These are phyloP conservation scores for Adansonia gregorii DNA, from an alignment of 441 rosid species.

Conservation along the genomic window DNA sequence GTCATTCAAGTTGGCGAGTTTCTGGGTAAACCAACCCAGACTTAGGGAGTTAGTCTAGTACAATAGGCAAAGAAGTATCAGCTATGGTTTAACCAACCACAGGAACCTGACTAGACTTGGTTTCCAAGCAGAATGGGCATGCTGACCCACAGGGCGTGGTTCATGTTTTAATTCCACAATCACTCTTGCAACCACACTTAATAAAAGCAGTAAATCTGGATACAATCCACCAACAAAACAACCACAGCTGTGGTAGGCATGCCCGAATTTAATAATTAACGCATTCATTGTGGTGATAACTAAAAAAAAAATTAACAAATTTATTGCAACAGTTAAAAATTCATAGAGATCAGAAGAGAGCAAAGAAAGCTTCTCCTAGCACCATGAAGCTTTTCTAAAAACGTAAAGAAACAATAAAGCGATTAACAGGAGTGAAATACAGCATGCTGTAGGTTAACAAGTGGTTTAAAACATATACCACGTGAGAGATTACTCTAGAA, in stretches of 20 bases:
- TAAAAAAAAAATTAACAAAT: background rate
- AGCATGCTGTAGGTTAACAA: background rate
- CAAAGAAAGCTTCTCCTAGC: slow-evolving; percentile 8
- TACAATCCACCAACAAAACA: background rate
- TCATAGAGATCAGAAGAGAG: background rate
- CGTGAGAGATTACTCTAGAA: background rate
- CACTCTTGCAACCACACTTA: background rate
- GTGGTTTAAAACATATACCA: background rate
- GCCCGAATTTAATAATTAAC: background rate
- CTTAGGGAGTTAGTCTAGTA: background rate
- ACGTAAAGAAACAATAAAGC: background rate
- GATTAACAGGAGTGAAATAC: background rate
- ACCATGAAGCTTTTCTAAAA: background rate
- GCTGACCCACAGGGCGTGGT: background rate
- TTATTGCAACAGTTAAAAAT: background rate
- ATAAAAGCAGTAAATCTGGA: background rate
- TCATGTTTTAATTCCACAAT: background rate
- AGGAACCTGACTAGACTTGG: background rate
- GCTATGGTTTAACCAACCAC: background rate
- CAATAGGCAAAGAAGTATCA: background rate
- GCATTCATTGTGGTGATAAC: background rate
- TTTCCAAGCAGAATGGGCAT: background rate
- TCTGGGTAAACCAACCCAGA: background rate
- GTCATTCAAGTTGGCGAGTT: slow-evolving; percentile 4
- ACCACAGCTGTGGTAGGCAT: background rate